These are phyloP conservation scores for Pisolithus albus DNA, from an alignment of 768 basidiomycete species.

Conservation along the genomic window DNA sequence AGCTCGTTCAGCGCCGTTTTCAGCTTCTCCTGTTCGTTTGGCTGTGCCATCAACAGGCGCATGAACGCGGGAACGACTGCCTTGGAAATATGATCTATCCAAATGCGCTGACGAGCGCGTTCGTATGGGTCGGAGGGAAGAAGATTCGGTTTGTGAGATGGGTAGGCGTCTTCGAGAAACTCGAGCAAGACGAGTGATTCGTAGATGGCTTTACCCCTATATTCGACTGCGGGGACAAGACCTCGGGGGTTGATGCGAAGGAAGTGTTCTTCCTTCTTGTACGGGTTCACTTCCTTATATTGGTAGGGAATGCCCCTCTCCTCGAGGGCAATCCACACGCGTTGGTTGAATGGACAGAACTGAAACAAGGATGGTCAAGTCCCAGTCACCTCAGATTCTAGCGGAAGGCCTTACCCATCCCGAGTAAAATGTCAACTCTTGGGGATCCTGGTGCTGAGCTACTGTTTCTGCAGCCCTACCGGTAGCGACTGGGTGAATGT, in stretches of 20 bases:
- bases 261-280: conserved; percentile 58
- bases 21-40: conserved; percentile 28
- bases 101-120: conserved; percentile 47
- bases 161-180: conserved; percentile 58
- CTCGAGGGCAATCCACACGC: conserved; percentile 62
- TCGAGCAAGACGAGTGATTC: conserved; percentile 60
- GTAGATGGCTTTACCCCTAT: conserved; percentile 47
- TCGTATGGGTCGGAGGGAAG: conserved; percentile 46
- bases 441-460: conserved; percentile 42
- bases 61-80: conserved; percentile 45
- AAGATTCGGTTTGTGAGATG: conserved; percentile 35
- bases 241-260: conserved; percentile 63
- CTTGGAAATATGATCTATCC: conserved; percentile 53
- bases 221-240: conserved; percentile 55
- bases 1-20: conserved; percentile 31
- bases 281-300: conserved; percentile 62
- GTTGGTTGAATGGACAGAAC: conserved; percentile 57
- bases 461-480: conserved; percentile 47
- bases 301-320: conserved; percentile 62
- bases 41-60: conserved; percentile 37
- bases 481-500: conserved; percentile 56
- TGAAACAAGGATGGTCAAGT: neutral
- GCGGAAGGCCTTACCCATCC: conserved; percentile 42
- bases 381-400: neutral
- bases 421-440: conserved; percentile 53